Evolutionary conservation across 2,329 filamentous ascomycete genomes (phyloP).

Genomic region (Geosmithia morbida): DNA sequence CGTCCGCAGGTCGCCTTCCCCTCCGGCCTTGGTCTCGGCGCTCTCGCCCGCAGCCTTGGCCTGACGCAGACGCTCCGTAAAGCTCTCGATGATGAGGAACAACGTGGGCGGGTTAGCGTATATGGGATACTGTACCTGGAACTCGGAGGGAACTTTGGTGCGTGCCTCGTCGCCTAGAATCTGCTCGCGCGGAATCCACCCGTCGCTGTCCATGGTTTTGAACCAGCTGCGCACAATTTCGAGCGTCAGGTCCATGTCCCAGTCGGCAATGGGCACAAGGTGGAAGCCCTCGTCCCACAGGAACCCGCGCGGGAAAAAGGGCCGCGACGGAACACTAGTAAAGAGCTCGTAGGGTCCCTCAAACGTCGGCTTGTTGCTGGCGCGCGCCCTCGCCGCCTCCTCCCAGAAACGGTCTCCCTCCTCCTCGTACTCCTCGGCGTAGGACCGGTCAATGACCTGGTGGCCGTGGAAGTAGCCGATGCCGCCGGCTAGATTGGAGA

Average conservation of each 20-base stretch:
- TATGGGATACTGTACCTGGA: constrained; percentile 91
- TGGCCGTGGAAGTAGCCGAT: constrained; percentile 92
- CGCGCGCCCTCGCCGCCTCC: constrained; percentile 68
- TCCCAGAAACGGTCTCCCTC: constrained; percentile 94
- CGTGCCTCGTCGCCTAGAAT: constrained; percentile 85
- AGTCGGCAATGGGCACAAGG: constrained; percentile 78
- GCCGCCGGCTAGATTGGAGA: constrained; percentile 87
- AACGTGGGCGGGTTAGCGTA: constrained; percentile 95
- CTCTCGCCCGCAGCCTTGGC: constrained; percentile 34
- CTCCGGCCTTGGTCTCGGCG: constrained; percentile 18
- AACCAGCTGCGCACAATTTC: constrained; percentile 95
- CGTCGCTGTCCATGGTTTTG: constrained; percentile 87
- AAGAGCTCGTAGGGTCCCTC: constrained; percentile 84
- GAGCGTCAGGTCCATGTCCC: constrained; percentile 76
- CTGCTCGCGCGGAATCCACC: constrained; percentile 94
- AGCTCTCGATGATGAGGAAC: constrained; percentile 74
- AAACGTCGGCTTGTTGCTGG: constrained; percentile 48
- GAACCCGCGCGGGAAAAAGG: constrained; percentile 94
- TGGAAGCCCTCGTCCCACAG: constrained; percentile 99
- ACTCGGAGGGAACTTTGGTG: constrained; percentile 86
- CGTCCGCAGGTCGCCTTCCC: constrained; percentile 38
- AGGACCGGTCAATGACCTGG: constrained; percentile 77
- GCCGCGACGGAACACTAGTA: constrained; percentile 78
- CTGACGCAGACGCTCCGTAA: constrained; percentile 62
- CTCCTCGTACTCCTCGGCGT: constrained; percentile 87